Evolutionary conservation across 1,139 yeast genomes (phyloP), one percentile per base, ranked within the genome.

Genomic region (Pichia sp.): DNA sequence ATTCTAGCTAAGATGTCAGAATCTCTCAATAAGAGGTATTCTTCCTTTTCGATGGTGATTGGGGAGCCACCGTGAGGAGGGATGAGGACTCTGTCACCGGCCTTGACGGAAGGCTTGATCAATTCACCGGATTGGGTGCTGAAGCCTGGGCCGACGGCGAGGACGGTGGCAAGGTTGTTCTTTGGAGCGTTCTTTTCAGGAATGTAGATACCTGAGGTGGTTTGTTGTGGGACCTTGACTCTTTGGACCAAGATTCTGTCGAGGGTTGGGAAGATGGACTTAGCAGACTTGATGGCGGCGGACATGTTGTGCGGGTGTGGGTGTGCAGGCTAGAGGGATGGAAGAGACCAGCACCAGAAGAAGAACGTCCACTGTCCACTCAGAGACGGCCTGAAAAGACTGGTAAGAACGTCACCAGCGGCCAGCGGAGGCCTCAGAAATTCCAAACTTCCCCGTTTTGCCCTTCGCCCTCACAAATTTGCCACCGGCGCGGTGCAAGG

Each of bases 141-240:
- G 63, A 75, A 71, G 59, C 96, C 96, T 46, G 96, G 93, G 54
- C 95, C 95, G 56, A 87, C 83, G 53, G 94, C 87, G 59, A 86
- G 68, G 49, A 86, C 94, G 46, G 82, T 81, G 48, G 85, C 95
- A 65, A 83, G 80, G 76, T 87, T 87, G 67, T 89, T 80, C 74
- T 93, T 93, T 70, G 89, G 94, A 62, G 85, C 95, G 76, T 91
- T 90, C 76, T 89, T 89, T 73, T 93, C 99, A 55, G 99, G 99
- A 58, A 93, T 86, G 75, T 83, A 89, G 65, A 93, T 81, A 63
- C 99, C 99, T 40, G 96, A 84, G 48, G 96, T 88, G 50, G 99
- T 93, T 75, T 90, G 80, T 61, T 93, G 79, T 64, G 89, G 83
- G 51, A 96, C 96, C 78, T 90, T 90, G 65, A 87, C 72, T 54